Conservation (phyloP, 1,284 basidiomycete genomes). For the Malassezia nana region DNA sequence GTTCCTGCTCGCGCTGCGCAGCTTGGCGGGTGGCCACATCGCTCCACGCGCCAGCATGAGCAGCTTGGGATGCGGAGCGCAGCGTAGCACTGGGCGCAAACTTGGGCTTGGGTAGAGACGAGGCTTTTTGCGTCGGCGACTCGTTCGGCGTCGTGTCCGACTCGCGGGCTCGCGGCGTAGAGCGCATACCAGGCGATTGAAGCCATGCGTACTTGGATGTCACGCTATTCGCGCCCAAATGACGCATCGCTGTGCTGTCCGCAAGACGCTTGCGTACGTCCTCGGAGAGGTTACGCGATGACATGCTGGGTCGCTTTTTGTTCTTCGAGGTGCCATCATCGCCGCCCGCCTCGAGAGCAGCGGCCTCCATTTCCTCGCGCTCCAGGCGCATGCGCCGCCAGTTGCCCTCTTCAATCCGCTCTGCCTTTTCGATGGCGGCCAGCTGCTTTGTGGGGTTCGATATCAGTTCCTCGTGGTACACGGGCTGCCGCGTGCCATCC, state of each 20-base stretch:
- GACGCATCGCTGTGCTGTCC: slow-evolving; percentile 45
- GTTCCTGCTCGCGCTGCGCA: slow-evolving; percentile 38
- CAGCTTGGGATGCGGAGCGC: slow-evolving; percentile 13
- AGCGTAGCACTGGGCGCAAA: slow-evolving; percentile 32
- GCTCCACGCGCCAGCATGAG: slow-evolving; percentile 36
- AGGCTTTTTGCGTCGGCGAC: slow-evolving; percentile 1
- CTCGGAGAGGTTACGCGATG: slow-evolving; percentile 41
- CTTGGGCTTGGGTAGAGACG: slow-evolving; percentile 34
- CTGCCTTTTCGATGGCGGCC: slow-evolving; percentile 39
- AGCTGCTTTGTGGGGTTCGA: slow-evolving; percentile 38
- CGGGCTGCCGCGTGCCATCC: slow-evolving; percentile 22
- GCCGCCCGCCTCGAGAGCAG: slow-evolving; percentile 24
- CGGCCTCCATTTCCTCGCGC: slow-evolving; percentile 32
- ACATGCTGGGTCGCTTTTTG: slow-evolving; percentile 28
- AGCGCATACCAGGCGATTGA: slow-evolving; percentile 19
- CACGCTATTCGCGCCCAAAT: slow-evolving; percentile 27
- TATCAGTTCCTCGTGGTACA: slow-evolving; percentile 41
- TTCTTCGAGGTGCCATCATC: slow-evolving; percentile 23
- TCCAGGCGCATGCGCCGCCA: slow-evolving; percentile 31
- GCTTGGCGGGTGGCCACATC: slow-evolving; percentile 39
- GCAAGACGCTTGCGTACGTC: slow-evolving; percentile 42
- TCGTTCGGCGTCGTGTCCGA: slow-evolving; percentile 14
- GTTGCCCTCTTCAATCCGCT: slow-evolving; percentile 36
- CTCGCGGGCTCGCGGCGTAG: slow-evolving; percentile 11
- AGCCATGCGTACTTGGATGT: slow-evolving; percentile 36